A percentile compares a stretch with the other conserved stretches of the same genome.
Conservation (phyloP, 129 eudicot genomes). For the Flaveria ramosissima region DNA sequence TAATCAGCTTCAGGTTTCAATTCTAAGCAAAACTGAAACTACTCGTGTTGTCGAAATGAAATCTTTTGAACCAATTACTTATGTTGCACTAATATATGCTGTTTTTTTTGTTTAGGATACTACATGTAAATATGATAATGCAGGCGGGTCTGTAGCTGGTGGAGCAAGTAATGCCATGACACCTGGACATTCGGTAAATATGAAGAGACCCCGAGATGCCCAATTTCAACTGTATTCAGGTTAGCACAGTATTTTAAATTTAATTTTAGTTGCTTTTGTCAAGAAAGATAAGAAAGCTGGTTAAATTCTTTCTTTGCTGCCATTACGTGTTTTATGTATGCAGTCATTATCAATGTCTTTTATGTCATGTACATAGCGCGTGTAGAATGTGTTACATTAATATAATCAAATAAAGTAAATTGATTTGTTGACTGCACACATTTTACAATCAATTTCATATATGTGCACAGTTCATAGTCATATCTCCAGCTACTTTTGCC, state of each 20-base stretch:
- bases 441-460: background rate
- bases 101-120: slow-evolving; percentile 40
- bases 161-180: slow-evolving; percentile 42
- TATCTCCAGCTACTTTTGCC: no score
- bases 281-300: background rate
- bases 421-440: background rate
- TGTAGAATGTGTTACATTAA: background rate
- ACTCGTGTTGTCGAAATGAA: background rate
- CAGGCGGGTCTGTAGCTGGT: slow-evolving; percentile 42
- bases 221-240: slow-evolving; percentile 59
- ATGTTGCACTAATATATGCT: slow-evolving; percentile 3
- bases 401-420: background rate
- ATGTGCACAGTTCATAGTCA: no score
- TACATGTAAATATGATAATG: slow-evolving; percentile 43
- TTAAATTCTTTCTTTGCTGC: background rate
- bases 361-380: background rate
- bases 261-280: background rate
- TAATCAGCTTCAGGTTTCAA: slow-evolving; percentile 63
- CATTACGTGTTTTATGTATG: background rate
- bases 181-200: slow-evolving; percentile 48
- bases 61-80: slow-evolving; percentile 13
- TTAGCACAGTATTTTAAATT: slow-evolving; percentile 23
- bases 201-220: slow-evolving; percentile 57
- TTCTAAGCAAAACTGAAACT: slow-evolving; percentile 9
- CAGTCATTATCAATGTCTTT: background rate